phyloP scores from a whole-genome alignment of 805 yeast species.

The Saccharomycopsis guyanensis region DNA sequence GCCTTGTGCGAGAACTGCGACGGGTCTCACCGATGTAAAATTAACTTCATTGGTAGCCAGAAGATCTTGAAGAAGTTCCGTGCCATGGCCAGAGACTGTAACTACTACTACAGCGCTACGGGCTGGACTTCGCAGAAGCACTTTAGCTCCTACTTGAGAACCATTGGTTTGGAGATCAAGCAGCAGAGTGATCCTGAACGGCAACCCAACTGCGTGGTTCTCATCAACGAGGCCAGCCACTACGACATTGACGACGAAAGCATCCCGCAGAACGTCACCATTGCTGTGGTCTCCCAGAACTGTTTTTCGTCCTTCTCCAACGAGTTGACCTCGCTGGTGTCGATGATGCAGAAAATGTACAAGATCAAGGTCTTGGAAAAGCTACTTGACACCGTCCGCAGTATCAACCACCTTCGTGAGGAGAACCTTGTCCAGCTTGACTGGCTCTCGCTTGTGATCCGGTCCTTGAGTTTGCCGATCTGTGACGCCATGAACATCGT shows the following conservation, averaged over 20 bases:
- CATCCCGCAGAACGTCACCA: slow-evolving; percentile 5
- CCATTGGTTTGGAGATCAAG: not conserved
- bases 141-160: slow-evolving; percentile 5
- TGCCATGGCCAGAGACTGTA: not conserved
- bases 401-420: not conserved
- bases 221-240: slow-evolving; percentile 3
- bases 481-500: slow-evolving; percentile 8
- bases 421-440: not conserved
- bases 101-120: slow-evolving; percentile 5
- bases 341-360: not conserved
- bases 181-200: not conserved
- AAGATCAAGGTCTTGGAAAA: not conserved
- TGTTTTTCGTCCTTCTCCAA: not conserved
- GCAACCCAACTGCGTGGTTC: not conserved
- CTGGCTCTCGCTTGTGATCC: not conserved
- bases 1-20: slow-evolving; percentile 3
- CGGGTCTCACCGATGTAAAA: slow-evolving; percentile 3
- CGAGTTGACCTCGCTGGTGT: not conserved
- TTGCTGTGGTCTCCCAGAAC: not conserved
- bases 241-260: slow-evolving; percentile 6
- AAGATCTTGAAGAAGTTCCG: not conserved
- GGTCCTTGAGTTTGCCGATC: slow-evolving; percentile 1
- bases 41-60: slow-evolving; percentile 4
- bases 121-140: slow-evolving; percentile 5
- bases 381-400: not conserved